These are phyloP conservation scores for Trametopsis cervina DNA, from an alignment of 768 basidiomycete genomes.

Conservation along the genomic window DNA sequence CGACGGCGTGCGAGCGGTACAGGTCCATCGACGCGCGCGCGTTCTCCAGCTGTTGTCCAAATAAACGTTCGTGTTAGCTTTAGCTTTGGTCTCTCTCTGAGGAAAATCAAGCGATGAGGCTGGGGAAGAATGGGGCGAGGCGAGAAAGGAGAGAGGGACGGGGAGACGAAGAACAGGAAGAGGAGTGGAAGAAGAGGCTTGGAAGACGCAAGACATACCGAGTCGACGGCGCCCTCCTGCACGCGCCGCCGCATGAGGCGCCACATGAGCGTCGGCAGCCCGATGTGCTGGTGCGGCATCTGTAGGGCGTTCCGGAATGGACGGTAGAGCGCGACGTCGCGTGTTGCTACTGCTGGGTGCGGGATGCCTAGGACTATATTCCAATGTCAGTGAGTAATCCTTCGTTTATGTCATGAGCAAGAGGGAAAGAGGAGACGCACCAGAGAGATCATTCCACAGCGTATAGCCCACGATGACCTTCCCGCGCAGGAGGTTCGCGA, in stretches of 20 bases:
- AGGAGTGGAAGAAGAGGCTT: conserved; percentile 2
- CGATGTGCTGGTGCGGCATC: conserved; percentile 52
- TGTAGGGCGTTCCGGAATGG: conserved; percentile 71
- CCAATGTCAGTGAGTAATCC: too few species aligned
- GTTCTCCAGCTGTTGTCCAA: conserved; percentile 81
- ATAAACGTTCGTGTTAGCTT: too few species aligned
- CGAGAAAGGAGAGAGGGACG: not conserved
- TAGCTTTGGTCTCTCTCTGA: too few species aligned
- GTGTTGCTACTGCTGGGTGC: conserved; percentile 68
- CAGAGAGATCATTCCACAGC: conserved; percentile 77
- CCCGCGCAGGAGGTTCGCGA: conserved; percentile 59
- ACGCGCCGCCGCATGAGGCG: conserved; percentile 75
- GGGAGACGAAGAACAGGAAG: not conserved
- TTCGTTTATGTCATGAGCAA: too few species aligned
- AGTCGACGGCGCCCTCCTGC: conserved; percentile 64
- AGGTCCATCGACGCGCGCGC: conserved; percentile 52
- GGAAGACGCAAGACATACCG: conserved; percentile 40
- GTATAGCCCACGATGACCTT: conserved; percentile 72
- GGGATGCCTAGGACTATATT: conserved; percentile 68
- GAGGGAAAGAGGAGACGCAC: conserved; percentile 32
- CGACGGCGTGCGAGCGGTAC: conserved; percentile 47
- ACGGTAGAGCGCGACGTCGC: conserved; percentile 78
- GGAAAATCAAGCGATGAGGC: too few species aligned
- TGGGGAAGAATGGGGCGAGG: too few species aligned
- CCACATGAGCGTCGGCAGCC: conserved; percentile 76